A percentile compares a stretch with the other conserved stretches of the same genome.
These are phyloP conservation scores for Penicillium brevicompactum DNA, from an alignment of 2,329 filamentous ascomycete species.

Conservation along the genomic window DNA sequence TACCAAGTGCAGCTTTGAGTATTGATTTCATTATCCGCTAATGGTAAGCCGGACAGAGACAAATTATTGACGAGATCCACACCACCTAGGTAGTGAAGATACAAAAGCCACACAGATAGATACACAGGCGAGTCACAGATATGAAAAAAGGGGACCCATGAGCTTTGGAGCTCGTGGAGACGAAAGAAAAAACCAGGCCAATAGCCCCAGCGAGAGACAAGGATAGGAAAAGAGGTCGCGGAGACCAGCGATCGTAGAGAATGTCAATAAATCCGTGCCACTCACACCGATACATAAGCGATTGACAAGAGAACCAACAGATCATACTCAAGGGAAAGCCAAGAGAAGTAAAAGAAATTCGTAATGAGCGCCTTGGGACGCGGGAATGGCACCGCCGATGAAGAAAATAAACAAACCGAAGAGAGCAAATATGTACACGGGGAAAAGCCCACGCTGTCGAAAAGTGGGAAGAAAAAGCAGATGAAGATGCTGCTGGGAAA, in stretches of 20 bases:
- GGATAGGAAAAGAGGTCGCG: slow-evolving; percentile 17
- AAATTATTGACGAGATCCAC: slow-evolving; percentile 4
- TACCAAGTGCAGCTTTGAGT: not conserved
- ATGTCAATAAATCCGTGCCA: slow-evolving; percentile 28
- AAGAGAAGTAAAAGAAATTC: slow-evolving; percentile 39
- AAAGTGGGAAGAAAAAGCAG: slow-evolving; percentile 9
- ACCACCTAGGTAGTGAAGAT: not conserved
- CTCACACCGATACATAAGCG: slow-evolving; percentile 35
- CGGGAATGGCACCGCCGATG: slow-evolving; percentile 19
- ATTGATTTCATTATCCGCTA: slow-evolving; percentile 7
- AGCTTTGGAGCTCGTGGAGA: slow-evolving; percentile 1
- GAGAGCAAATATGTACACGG: slow-evolving; percentile 25
- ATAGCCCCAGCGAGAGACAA: slow-evolving; percentile 7
- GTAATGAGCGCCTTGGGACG: slow-evolving; percentile 30
- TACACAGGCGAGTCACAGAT: slow-evolving; percentile 8
- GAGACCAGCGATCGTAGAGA: slow-evolving; percentile 27
- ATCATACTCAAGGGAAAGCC: slow-evolving; percentile 35
- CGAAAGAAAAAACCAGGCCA: slow-evolving; percentile 3
- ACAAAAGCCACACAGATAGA: slow-evolving; percentile 6
- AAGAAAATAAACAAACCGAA: slow-evolving; percentile 21
- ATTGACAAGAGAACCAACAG: slow-evolving; percentile 35
- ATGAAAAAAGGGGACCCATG: slow-evolving; percentile 6
- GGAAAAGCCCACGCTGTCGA: slow-evolving; percentile 12
- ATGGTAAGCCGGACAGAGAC: slow-evolving; percentile 6
- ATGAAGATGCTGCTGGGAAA: slow-evolving; percentile 11